Evolutionary conservation across 2,329 filamentous ascomycete genomes (phyloP).

Genomic region (Daldinia eschscholtzii): DNA sequence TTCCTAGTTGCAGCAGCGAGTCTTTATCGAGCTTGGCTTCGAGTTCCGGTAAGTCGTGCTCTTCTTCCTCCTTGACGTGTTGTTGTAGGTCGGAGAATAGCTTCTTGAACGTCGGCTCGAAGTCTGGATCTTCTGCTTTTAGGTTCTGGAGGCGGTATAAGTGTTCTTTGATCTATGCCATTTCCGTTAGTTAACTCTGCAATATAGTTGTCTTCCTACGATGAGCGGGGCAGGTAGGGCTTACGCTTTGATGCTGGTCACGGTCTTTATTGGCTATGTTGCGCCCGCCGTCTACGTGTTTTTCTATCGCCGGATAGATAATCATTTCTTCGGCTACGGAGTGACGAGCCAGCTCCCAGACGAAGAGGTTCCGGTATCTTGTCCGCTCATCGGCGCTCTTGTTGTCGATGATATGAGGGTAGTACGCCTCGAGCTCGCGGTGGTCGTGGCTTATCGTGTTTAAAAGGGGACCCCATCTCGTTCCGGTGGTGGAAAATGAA

Average conservation of each 20-base stretch:
- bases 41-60: conserved; percentile 61
- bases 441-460: conserved; percentile 58
- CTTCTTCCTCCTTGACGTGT: conserved; percentile 66
- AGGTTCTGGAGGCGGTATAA: conserved; percentile 65
- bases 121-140: conserved; percentile 56
- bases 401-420: conserved; percentile 57
- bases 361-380: conserved; percentile 61
- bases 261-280: conserved; percentile 62
- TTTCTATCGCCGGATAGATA: conserved; percentile 67
- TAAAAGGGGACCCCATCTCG: conserved; percentile 44
- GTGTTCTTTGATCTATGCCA: conserved; percentile 60
- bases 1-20: conserved; percentile 55
- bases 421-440: conserved; percentile 54
- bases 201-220: background rate
- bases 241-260: conserved; percentile 61
- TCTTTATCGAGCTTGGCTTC: conserved; percentile 58
- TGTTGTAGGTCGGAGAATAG: conserved; percentile 59
- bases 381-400: conserved; percentile 55
- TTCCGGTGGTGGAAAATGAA: conserved; percentile 19
- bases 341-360: conserved; percentile 63
- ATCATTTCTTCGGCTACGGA: conserved; percentile 64
- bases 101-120: conserved; percentile 57
- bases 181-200: background rate
- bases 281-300: conserved; percentile 60
- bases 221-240: too few species aligned